Conservation (phyloP, 1,139 yeast genomes). For the Hyphopichia fennica region DNA sequence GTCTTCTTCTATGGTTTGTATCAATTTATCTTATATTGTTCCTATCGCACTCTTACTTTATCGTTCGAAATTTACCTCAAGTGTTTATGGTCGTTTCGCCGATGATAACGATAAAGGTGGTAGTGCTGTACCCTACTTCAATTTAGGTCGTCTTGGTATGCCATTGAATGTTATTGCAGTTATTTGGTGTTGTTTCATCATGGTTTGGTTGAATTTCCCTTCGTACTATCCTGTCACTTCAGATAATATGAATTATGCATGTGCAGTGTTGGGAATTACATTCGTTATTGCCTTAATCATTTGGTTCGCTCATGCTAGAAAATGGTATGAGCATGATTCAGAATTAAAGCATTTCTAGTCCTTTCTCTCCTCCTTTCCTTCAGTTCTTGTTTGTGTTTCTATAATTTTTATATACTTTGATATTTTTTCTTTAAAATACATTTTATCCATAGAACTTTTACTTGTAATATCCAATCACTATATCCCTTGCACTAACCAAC, state of each 20-base stretch:
- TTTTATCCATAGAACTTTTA: too few species aligned
- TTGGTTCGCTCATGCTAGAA: conserved; percentile 28
- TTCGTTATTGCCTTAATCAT: conserved; percentile 24
- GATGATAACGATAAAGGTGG: background rate
- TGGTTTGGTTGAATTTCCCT: conserved; percentile 32
- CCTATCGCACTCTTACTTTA: conserved; percentile 25
- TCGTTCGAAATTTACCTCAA: conserved; percentile 15
- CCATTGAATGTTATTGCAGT: conserved; percentile 26
- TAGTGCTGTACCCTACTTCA: conserved; percentile 18
- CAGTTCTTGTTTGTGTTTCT: background rate
- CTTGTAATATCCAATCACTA: too few species aligned
- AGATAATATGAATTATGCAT: conserved; percentile 37
- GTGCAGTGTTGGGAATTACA: conserved; percentile 35
- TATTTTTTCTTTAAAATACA: too few species aligned
- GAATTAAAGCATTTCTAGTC: background rate
- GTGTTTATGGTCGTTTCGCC: conserved; percentile 13
- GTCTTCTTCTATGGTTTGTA: conserved; percentile 31
- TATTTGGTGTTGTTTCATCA: conserved; percentile 26
- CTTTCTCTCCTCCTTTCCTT: background rate
- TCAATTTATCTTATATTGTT: conserved; percentile 26
- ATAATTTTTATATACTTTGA: too few species aligned
- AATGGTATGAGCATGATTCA: conserved; percentile 8
- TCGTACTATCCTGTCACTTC: conserved; percentile 28
- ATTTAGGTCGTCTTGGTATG: conserved; percentile 27
- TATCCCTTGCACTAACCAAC: too few species aligned